These are phyloP conservation scores for Agrostemma githago DNA, from an alignment of 148 eudicot genomes.

Conservation along the genomic window DNA sequence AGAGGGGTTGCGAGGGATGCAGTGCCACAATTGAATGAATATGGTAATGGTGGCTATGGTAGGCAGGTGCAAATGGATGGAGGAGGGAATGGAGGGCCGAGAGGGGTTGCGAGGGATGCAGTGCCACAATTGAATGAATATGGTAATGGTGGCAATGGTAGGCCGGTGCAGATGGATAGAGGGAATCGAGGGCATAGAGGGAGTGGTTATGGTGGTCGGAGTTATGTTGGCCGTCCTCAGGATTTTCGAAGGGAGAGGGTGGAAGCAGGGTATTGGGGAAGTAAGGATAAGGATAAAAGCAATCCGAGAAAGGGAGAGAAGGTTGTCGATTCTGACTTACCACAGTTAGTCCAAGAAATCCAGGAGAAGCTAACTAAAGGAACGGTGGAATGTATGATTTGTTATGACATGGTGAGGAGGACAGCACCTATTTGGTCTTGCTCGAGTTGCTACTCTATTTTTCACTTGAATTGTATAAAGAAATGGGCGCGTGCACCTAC, in stretches of 20 bases:
- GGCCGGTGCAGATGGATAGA: conserved; percentile 14
- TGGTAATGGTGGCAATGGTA: conserved; percentile 14
- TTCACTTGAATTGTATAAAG: conserved; percentile 78
- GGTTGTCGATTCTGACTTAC: conserved; percentile 37
- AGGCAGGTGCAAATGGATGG: conserved; percentile 16
- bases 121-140: background rate
- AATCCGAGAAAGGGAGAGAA: conserved; percentile 28
- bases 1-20: conserved; percentile 18
- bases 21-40: background rate
- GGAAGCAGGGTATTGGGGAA: conserved; percentile 33
- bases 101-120: conserved; percentile 15
- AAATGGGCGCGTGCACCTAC: conserved; percentile 97
- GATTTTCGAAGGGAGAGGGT: conserved; percentile 46
- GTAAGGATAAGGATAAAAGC: conserved; percentile 25
- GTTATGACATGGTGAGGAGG: conserved; percentile 91
- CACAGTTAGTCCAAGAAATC: conserved; percentile 88
- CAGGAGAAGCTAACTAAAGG: conserved; percentile 86
- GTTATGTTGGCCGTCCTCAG: conserved; percentile 40
- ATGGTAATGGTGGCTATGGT: conserved; percentile 11
- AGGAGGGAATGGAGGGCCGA: conserved; percentile 24
- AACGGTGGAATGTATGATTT: conserved; percentile 89
- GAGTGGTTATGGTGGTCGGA: conserved; percentile 29
- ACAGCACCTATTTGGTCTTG: conserved; percentile 91
- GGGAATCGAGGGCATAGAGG: conserved; percentile 25
- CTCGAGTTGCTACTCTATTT: conserved; percentile 80